Evolutionary conservation across 257 asterid genomes (phyloP), one percentile per base, ranked within the genome.

Genomic region (Ilex aquifolium): DNA sequence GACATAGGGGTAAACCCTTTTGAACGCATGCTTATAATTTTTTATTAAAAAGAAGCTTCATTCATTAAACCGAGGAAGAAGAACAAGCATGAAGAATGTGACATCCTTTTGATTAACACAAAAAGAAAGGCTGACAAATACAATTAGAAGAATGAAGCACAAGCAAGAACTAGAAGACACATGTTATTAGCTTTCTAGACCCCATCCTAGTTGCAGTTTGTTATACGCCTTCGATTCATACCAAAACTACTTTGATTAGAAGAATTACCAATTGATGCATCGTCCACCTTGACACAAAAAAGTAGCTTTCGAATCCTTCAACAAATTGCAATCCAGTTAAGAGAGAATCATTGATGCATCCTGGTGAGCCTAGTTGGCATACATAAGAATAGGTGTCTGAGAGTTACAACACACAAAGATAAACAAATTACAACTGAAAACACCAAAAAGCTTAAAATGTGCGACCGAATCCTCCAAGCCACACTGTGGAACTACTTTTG

Each of bases 251-350:
- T 36, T 36, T 30, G 15, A 36, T 44, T 31, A 44, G 32, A 16
- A n/a, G 15, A 14, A 32, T 79, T 81, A 89, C 97, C 91, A 87
- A 64, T 81, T 89, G 97, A 79, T 89, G 97, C 91, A 89, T 85
- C 40, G 91, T 79, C 97, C 95, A 89, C 75, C 95, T 81, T 60
- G 89, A 81, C 50, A 89, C 94, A 65, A 89, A 89, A 80, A 89
- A 84, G 83, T 67, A 81, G 77, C 95, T 87, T 60, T 81, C 88
- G 63, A 89, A 87, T 65, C 95, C 97, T 5, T 89, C 95, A 69
- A 87, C 94, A 63, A 89, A 89, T 77, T 87, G 95, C 85, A 87
- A 48, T 32, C 97, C 95, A 8, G 97, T 89, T 57, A 89, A 77
- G 57, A 89, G 71, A 71, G 89, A 72, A 64, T 89, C 95, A 63